These are phyloP conservation scores for Leptodontidium sp. DNA, from an alignment of 2,329 filamentous ascomycete genomes.

Conservation along the genomic window DNA sequence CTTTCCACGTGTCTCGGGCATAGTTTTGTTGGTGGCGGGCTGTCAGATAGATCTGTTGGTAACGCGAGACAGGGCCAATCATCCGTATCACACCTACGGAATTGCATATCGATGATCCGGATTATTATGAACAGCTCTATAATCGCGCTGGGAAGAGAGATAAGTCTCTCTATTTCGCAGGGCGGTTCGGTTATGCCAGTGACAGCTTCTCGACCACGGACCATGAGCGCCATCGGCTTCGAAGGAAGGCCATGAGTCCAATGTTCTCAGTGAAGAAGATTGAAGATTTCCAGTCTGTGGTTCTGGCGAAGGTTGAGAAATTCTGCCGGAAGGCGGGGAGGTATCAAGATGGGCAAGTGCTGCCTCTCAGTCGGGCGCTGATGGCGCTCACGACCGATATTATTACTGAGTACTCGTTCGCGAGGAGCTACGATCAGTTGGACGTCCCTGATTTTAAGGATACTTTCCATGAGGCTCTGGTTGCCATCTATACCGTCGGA, in stretches of 20 bases:
- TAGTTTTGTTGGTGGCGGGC: conserved; percentile 23
- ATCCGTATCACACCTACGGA: conserved; percentile 44
- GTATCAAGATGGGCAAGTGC: conserved; percentile 23
- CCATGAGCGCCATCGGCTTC: conserved; percentile 35
- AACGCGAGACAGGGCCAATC: conserved; percentile 34
- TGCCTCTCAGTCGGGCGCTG: conserved; percentile 18
- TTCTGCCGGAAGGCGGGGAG: conserved; percentile 24
- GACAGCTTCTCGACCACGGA: conserved; percentile 30
- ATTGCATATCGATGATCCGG: conserved; percentile 44
- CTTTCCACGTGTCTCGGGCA: neutral
- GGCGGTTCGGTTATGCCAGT: conserved; percentile 26
- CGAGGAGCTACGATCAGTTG: conserved; percentile 25
- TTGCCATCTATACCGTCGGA: conserved; percentile 22
- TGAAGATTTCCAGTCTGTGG: conserved; percentile 27
- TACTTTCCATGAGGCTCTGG: conserved; percentile 24
- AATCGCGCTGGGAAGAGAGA: conserved; percentile 27
- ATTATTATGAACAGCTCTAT: conserved; percentile 42
- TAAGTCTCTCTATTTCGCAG: conserved; percentile 29
- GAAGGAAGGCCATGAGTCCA: conserved; percentile 34
- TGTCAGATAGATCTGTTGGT: conserved; percentile 3
- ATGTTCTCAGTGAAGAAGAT: conserved; percentile 35
- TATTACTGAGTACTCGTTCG: conserved; percentile 43
- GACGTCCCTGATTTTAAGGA: conserved; percentile 23
- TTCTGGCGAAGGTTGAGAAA: conserved; percentile 31
- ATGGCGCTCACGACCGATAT: conserved; percentile 39